Evolutionary conservation across 306 rosid species (phyloP).

Genomic region (Trichosanthes cucumerina): DNA sequence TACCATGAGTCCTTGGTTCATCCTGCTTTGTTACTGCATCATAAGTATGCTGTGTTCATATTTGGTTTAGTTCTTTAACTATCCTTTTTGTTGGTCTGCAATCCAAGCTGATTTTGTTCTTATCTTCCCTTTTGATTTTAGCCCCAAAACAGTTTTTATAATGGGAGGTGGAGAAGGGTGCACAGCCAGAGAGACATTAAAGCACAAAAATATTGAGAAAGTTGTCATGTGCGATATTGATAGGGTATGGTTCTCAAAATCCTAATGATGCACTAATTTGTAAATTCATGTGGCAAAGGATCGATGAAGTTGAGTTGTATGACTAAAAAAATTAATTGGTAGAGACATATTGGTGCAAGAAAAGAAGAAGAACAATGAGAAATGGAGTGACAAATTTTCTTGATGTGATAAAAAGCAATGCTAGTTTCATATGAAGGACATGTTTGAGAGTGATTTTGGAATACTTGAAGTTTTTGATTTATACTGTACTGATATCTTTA

Average conservation of each 20-base stretch:
- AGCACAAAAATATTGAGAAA: conserved; percentile 14
- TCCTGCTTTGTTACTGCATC: conserved; percentile 23
- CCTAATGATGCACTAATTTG: background rate
- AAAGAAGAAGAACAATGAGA: background rate
- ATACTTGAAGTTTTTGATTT: background rate
- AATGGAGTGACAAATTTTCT: background rate
- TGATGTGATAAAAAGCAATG: background rate
- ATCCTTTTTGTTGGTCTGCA: background rate
- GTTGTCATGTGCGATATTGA: conserved; percentile 33
- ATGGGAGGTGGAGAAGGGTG: conserved; percentile 34
- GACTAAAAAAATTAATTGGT: background rate
- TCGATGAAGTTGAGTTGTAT: background rate
- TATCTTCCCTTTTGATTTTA: background rate
- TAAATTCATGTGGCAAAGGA: background rate
- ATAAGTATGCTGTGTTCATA: conserved; percentile 11
- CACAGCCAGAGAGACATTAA: conserved; percentile 23
- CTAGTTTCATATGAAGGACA: background rate
- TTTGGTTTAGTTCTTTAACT: background rate
- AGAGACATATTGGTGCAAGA: background rate
- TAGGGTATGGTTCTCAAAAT: background rate
- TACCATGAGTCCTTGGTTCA: conserved; percentile 32
- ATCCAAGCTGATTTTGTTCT: background rate
- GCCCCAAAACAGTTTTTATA: conserved; percentile 22
- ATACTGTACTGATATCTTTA: background rate
- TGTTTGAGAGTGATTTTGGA: background rate